Percentiles rank a stretch among this genome's conserved stretches.
Conservation (phyloP, 345 rosid genomes). For the Bretschneidera sinensis region DNA sequence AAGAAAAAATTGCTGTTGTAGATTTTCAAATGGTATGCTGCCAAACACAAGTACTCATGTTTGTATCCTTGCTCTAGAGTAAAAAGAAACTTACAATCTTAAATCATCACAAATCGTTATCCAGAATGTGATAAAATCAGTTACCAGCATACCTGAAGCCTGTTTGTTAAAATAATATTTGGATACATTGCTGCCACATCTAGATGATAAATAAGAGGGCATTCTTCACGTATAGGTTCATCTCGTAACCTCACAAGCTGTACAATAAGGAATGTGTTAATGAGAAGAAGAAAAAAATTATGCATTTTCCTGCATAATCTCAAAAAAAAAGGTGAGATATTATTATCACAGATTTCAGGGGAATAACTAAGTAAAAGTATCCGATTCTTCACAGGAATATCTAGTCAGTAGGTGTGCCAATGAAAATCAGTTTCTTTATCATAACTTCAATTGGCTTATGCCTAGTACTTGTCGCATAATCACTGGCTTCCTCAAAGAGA, state of each 20-base stretch:
- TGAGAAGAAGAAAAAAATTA: neutral
- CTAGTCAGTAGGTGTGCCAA: neutral
- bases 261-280: constrained; percentile 20
- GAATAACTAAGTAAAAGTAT: neutral
- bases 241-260: constrained; percentile 79
- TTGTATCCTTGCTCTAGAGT: neutral
- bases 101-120: neutral
- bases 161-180: constrained; percentile 91
- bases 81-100: neutral
- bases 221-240: constrained; percentile 81
- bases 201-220: constrained; percentile 93
- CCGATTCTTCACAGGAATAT: neutral
- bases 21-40: neutral
- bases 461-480: neutral
- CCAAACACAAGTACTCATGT: constrained; percentile 8
- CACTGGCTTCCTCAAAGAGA: neutral
- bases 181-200: constrained; percentile 99
- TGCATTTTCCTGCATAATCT: neutral
- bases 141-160: constrained; percentile 75
- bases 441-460: neutral
- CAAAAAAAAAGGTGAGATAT: neutral
- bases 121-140: constrained; percentile 1
- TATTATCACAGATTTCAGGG: neutral
- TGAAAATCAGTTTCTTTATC: neutral
- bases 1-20: too few relatives aligned